Evolutionary conservation across 306 rosid species (phyloP), one percentile per base, ranked within the genome.

Genomic region (Neltuma alba): DNA sequence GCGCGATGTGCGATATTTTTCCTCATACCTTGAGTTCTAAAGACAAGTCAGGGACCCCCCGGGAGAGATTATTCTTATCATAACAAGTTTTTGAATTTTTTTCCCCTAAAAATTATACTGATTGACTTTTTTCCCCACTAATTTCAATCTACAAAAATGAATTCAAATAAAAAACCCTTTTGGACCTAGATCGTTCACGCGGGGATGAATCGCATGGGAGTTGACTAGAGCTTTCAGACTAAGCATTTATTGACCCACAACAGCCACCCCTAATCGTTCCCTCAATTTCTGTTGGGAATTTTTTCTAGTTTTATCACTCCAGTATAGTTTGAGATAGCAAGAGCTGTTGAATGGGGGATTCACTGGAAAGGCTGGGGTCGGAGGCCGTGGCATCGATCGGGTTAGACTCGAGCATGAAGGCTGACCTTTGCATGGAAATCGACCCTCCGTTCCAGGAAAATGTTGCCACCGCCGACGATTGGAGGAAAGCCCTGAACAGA

Each of bases 401-500:
- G 11, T 75, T 84, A 20, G 91, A 89, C 4, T 83, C 92, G n/a
- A 77, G 41, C 71, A 31, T 82, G 30, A 92, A 90, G 87, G 83
- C 81, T 27, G 97, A 86, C 9, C 77, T 91, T 1, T 83, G 87
- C 85, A 89, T 94, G 97, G 99, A 92, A 83, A 92, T 94, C 85
- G 97, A 92, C 70, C 94, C 97, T 2, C 91, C 97, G 4, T 77
- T 87, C 10, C 83, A 86, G 62, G 93, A 91, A 41, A 92, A 82
- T 89, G 74, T 50, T 5, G 99, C 90, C 62, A 89, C 97, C 2
- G 94, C 94, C 44, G 97, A 94, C 41, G 99, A 94, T 71, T 94
- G 99, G 99, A 87, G 99, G 60, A 87, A 83, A 76, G 93, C 99
- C 3, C 92, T 94, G 55, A 71, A 36, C 84, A 91, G 84, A 79